Base-by-base conservation (phyloP, 371 early-diverging fungal genomes). In the Mucor irregularis region DNA sequence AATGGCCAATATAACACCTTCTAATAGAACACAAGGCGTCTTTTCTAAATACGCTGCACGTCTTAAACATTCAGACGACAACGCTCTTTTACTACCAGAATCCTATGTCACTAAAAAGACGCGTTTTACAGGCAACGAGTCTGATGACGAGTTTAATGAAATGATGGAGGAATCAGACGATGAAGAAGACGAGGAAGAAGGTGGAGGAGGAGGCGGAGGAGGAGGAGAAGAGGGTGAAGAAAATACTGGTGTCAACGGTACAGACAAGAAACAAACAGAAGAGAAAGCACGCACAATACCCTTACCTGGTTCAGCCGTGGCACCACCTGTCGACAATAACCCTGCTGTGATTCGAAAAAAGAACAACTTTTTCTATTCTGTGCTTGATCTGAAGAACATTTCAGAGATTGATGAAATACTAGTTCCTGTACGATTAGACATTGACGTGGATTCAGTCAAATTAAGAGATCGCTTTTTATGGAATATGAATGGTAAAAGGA, bases 351-450 rank as follows among this genome's bases (percentile, higher is more conserved):
- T 61, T n/a, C 65, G 74, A 2, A 73, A 64, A 50, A 71, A 68
- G 35, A 69, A 64, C 9, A 67, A 73, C n/a, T 61, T 71, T 35
- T 43, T 34, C 2, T 57, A 49, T 44, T 34, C 68, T 0, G 48
- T 25, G 5, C 26, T 57, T 17, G 73, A 73, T 17, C 42, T 82
- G 22, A 81, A 81, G 22, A 66, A 78, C 24, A 84, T 83, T 3
- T 83, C 86, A 25, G 80, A 82, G 45, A 78, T 84, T 37, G 73
- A 74, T 8, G 88, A 88, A 68, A 51, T 71, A 0, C 57, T 94
- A 10, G 86, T 92, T 0, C 94, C 94, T 4, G 87, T 94, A 38
- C 74, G 86, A n/a, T 55, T 94, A 22, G 92, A 93, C 62, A 62
- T 93, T 46, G 94, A 94, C 61, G 49, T 91, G 7, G 92, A 92